Evolutionary conservation across 345 rosid species (phyloP), one percentile per base, ranked within the genome.

Genomic region (Raphanus sativus): DNA sequence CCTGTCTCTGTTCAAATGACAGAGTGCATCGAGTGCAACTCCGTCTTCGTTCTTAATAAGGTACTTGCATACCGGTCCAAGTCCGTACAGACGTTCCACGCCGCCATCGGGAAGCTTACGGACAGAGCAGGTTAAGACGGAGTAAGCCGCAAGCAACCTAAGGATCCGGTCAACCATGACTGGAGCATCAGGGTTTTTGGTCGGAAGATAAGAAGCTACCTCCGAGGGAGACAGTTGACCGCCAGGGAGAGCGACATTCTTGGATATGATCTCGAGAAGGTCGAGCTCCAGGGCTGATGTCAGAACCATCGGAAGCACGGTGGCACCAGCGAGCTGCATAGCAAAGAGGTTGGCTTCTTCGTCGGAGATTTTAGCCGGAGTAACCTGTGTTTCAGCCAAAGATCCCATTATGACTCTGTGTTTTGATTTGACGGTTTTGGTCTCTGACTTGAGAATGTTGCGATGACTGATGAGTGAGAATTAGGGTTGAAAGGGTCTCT

Each of bases 261-360:
- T 86, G 6, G 88, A 84, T 74, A 91, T 86, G 87, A 93, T 87
- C 81, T 93, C 93, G 5, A 89, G 89, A 10, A 93, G 73, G 82
- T 89, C 97, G 0, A 93, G 93, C 67, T 93, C 98, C 3, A 93
- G 73, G 67, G 97, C 92, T 3, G 97, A 38, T 74, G 89, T 91
- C 13, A 93, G 87, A 58, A 91, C 87, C 98, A 89, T 93, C 0
- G 96, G 93, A 4, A 91, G 86, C 42, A 88, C 88, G 1, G 93
- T 89, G 15, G 88, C 86, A 21, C 96, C 85, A 15, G 86, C 75
- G n/a, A 91, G 86, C 66, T 89, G 92, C 84, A 91, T 84, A 54
- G 95, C 95, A 56, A 85, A 89, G 32, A 85, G 87, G 77, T 80
- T 82, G 1, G 89, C 86, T 38, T 93, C 95, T 62, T 91, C 93